phyloP scores from a whole-genome alignment of 495 filamentous ascomycete species.

The Parathielavia hyrcaniae region DNA sequence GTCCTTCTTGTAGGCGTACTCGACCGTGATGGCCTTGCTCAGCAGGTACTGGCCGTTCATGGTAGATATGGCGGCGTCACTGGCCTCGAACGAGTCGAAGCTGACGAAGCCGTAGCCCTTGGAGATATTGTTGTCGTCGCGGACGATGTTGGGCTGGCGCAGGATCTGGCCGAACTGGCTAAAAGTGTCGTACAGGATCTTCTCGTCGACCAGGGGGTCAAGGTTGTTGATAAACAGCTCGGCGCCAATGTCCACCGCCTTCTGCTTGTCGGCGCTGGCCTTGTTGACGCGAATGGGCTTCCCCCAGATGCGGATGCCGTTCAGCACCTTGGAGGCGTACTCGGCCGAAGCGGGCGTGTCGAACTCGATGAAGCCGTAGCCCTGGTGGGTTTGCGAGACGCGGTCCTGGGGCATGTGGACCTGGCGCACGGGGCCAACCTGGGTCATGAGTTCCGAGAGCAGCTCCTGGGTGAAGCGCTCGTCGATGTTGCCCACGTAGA shows the following conservation, averaged over 20 bases:
- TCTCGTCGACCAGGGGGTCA: conserved; percentile 91
- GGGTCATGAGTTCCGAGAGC: conserved; percentile 96
- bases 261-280: conserved; percentile 84
- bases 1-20: conserved; percentile 99
- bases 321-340: conserved; percentile 95
- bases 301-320: conserved; percentile 84
- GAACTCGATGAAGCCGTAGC: conserved; percentile 98
- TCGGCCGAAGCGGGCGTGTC: conserved; percentile 94
- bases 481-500: conserved; percentile 97
- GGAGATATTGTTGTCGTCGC: conserved; percentile 82
- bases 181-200: conserved; percentile 96
- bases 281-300: conserved; percentile 98
- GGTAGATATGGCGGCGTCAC: conserved; percentile 80
- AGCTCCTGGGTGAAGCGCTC: conserved; percentile 87
- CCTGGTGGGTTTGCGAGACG: conserved; percentile 92
- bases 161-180: conserved; percentile 83
- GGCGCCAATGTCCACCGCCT: conserved; percentile 89
- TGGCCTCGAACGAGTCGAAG: conserved; percentile 89
- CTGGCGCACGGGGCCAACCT: conserved; percentile 92
- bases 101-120: conserved; percentile 98
- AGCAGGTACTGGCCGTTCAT: conserved; percentile 97
- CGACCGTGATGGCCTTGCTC: conserved; percentile 91
- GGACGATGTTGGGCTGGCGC: conserved; percentile 82
- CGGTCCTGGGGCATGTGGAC: conserved; percentile 97
- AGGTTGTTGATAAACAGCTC: conserved; percentile 97